Conservation (phyloP, 1,284 basidiomycete species). For the Cutaneotrichosporon cyanovorans region DNA sequence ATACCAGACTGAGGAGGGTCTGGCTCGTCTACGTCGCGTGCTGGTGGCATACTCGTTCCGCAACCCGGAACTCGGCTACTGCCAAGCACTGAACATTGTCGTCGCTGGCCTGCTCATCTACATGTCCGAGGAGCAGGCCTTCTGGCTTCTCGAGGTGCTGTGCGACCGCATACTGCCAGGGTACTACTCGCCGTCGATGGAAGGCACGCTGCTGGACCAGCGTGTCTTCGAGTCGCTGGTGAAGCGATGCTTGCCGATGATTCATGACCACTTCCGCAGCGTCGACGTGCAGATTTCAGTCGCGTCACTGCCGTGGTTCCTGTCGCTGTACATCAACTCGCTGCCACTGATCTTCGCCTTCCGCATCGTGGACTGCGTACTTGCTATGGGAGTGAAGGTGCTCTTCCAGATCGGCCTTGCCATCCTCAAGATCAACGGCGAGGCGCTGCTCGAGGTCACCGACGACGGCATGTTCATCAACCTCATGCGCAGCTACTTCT, state of each 20-base stretch:
- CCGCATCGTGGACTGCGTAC: slow-evolving; percentile 96
- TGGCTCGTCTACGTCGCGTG: slow-evolving; percentile 75
- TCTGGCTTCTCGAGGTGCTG: slow-evolving; percentile 92
- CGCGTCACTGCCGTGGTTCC: slow-evolving; percentile 95
- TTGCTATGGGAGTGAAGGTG: slow-evolving; percentile 98
- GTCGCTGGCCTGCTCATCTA: slow-evolving; percentile 55
- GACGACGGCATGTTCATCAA: slow-evolving; percentile 97
- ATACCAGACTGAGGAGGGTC: slow-evolving; percentile 82
- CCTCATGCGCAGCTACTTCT: slow-evolving; percentile 90
- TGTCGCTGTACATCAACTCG: slow-evolving; percentile 92
- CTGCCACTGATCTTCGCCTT: slow-evolving; percentile 99
- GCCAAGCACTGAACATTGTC: slow-evolving; percentile 87
- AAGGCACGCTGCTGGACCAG: slow-evolving; percentile 94
- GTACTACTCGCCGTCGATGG: slow-evolving; percentile 99
- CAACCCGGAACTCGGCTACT: slow-evolving; percentile 78
- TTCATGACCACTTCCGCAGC: slow-evolving; percentile 83
- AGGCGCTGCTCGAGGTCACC: slow-evolving; percentile 85
- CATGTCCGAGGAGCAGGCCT: slow-evolving; percentile 98
- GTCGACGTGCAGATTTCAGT: slow-evolving; percentile 97
- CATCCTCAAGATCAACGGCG: slow-evolving; percentile 96
- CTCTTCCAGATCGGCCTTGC: slow-evolving; percentile 77
- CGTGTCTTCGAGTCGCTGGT: slow-evolving; percentile 98
- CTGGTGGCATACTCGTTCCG: slow-evolving; percentile 95
- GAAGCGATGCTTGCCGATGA: slow-evolving; percentile 76
- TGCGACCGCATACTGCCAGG: slow-evolving; percentile 92